Percentiles rank a stretch among this genome's conserved stretches.
phyloP scores from a whole-genome alignment of 1,284 basidiomycete species.

The Ceratobasidium sp. region DNA sequence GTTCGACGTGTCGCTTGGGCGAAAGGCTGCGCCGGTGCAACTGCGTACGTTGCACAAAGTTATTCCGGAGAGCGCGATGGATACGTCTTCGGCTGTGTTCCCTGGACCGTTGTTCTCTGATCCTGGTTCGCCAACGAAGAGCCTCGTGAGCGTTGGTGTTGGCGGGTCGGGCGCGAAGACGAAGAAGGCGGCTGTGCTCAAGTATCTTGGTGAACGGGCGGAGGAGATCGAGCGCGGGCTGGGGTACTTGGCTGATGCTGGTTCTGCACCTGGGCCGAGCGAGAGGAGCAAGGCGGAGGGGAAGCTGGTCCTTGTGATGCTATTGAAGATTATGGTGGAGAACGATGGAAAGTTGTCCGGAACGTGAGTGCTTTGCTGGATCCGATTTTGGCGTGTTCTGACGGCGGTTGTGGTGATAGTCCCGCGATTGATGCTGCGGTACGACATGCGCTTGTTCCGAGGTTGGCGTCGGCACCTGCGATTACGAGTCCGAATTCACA shows the following conservation, averaged over 20 bases:
- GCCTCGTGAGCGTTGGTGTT: conserved; percentile 75
- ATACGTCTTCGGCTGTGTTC: conserved; percentile 70
- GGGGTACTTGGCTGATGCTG: conserved; percentile 69
- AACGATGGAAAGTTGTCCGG: conserved; percentile 88
- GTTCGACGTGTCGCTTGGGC: conserved; percentile 81
- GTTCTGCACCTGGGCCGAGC: conserved; percentile 56
- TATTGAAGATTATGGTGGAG: conserved; percentile 85
- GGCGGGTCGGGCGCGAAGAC: conserved; percentile 68
- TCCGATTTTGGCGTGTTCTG: not conserved
- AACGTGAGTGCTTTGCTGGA: conserved; percentile 67
- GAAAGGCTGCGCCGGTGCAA: conserved; percentile 76
- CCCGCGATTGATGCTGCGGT: conserved; percentile 77
- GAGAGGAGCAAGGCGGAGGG: conserved; percentile 78
- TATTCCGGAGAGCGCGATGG: conserved; percentile 75
- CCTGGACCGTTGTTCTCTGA: conserved; percentile 91
- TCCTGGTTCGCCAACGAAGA: conserved; percentile 71
- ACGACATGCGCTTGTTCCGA: conserved; percentile 74
- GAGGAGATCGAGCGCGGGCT: conserved; percentile 83
- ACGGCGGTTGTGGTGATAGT: conserved; percentile 59
- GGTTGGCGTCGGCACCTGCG: conserved; percentile 56
- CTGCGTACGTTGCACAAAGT: conserved; percentile 77
- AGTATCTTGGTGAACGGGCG: conserved; percentile 81
- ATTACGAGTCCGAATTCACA: conserved; percentile 40
- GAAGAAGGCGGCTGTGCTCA: conserved; percentile 83
- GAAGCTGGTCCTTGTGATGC: conserved; percentile 78